A percentile compares a stretch with the other conserved stretches of the same genome.
phyloP scores from a whole-genome alignment of 2,329 filamentous ascomycete genomes.

The Ceratocystis huliohia region DNA sequence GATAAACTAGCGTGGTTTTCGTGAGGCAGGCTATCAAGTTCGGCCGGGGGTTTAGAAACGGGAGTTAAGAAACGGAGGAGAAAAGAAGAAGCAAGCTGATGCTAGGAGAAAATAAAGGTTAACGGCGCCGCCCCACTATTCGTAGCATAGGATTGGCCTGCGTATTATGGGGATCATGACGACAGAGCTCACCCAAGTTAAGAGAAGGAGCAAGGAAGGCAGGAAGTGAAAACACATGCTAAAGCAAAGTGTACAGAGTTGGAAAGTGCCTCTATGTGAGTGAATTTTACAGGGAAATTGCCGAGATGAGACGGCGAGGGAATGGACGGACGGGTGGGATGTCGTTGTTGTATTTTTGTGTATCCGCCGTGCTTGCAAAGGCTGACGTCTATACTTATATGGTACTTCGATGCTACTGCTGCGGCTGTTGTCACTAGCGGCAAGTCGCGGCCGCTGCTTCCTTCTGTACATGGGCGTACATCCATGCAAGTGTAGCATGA shows the following conservation, averaged over 20 bases:
- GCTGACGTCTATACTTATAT: background rate
- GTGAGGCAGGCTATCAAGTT: background rate
- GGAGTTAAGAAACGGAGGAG: conserved; percentile 5
- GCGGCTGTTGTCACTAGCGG: background rate
- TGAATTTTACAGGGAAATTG: background rate
- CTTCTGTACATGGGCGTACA: background rate
- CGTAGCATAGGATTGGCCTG: background rate
- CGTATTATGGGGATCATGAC: background rate
- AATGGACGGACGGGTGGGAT: background rate
- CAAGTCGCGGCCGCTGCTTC: background rate
- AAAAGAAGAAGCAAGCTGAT: background rate
- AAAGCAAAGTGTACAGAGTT: too few species aligned
- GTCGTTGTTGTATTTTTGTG: background rate
- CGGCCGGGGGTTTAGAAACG: background rate
- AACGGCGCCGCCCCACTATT: background rate
- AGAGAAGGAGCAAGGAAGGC: background rate
- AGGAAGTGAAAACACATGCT: background rate
- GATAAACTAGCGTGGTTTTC: background rate
- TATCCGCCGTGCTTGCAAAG: background rate
- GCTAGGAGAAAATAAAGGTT: background rate
- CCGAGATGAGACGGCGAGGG: background rate
- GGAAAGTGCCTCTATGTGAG: too few species aligned
- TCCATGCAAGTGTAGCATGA: too few species aligned
- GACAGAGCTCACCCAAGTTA: background rate
- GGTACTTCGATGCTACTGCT: background rate